Base-by-base conservation (phyloP, 2,329 filamentous ascomycete genomes). In the Thermoascus crustaceus region DNA sequence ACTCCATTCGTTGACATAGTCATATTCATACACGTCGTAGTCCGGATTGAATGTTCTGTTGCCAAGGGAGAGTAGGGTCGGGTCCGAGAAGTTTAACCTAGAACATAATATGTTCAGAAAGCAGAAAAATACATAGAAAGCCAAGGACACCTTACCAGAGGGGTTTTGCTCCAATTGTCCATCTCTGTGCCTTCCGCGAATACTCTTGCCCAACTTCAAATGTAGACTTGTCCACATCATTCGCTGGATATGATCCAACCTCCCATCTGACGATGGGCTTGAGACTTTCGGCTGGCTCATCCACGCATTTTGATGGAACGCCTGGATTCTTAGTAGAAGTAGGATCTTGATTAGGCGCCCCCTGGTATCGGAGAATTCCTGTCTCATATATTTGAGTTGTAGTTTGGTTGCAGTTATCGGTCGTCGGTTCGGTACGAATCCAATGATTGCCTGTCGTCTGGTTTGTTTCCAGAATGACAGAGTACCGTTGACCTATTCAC, bases 191-290 rank as follows among this genome's bases (percentile, higher is more conserved):
- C 33, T 18, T 49, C 27, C 17, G 36, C 38, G 2, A 24, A 27
- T 3, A 29, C 30, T 10, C 38, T 30, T 23, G 33, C 7, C 41
- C 45, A 3, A 44, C 47, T n/a, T 48, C 41, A 31, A 46, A 54
- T 3, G 49, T 50, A 20, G 44, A 40, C 22, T 40, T 27, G 1
- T 42, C 31, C 7, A 39, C 33, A 30, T 52, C 44, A 25, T 46
- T 44, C 19, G 45, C 39, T 14, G 38, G 36, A 1, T 43, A 31
- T 4, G 33, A 31, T 6, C 44, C 43, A 14, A 49, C 44, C 5
- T 46, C 42, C 53, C 52, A 57, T 8, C 37, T 43, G 8, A 55
- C 41, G 6, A 55, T 30, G 3, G 54, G 54, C 2, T 42, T 33
- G 2, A 58, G 44, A 8, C 35, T 48, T 7, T 45, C 39, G 7